Evolutionary conservation across 176 grass and related monocot genomes (phyloP), one percentile per base, ranked within the genome.

Genomic region (Areca catechu): DNA sequence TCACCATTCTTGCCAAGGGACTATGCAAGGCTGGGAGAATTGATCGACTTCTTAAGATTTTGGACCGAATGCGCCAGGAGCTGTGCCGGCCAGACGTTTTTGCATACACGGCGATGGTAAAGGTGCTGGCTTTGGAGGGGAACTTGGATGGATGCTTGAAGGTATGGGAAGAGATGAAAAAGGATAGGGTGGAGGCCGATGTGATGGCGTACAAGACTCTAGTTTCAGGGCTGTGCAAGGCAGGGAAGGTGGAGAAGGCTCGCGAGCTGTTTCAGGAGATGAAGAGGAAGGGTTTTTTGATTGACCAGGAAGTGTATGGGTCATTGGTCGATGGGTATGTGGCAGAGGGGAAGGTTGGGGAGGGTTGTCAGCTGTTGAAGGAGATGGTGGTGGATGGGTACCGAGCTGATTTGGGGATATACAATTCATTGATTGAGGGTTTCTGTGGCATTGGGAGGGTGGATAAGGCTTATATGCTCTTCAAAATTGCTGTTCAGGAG

Each of bases 151-250:
- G 77, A 3, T 97, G 83, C 77, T 74, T 88, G 52, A 97, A 64
- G 29, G 71, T 97, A 21, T 97, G 86, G 92, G 80, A 96, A 48
- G 83, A 97, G 71, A 88, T 97, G 74, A 23, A 16, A 16, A 90
- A 62, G 55, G 92, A 96, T 60, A 50, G 72, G 43, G 67, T 90
- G 20, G 63, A 80, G 21, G 76, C 71, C 16, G 86, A 97, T 53
- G 18, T 55, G 16, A 82, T 88, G 86, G 77, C 83, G 1, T 90
- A 97, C 53, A 60, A 83, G 12, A 90, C 83, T 0, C 82, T 97
- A 68, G 51, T 97, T 12, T 75, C 49, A 5, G 80, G 86, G 12
- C 58, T 97, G 15, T 90, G 83, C 60, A 88, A 88, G 1, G 65
- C 27, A 1, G 83, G 83, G 48, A 79, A 72, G 71, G 61, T 90